These are phyloP conservation scores for Tricholoma furcatifolium DNA, from an alignment of 768 basidiomycete genomes.

Conservation along the genomic window DNA sequence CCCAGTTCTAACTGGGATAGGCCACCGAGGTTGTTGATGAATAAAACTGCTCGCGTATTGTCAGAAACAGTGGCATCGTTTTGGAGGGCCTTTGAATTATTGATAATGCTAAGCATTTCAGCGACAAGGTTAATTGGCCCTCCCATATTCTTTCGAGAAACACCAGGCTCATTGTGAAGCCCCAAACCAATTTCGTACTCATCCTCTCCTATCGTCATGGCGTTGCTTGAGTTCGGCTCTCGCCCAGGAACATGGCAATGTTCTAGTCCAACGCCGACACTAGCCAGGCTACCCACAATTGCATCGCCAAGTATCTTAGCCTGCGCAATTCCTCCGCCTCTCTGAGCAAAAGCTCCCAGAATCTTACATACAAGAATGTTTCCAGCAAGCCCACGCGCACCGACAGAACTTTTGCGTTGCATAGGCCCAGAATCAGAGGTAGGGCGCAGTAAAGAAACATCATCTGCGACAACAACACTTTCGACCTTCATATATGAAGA, in stretches of 20 bases:
- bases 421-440: conserved; percentile 11
- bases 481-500: conserved; percentile 31
- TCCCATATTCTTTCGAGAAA: conserved; percentile 34
- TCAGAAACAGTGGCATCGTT: too few species aligned
- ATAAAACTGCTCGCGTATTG: conserved; percentile 28
- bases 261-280: conserved; percentile 44
- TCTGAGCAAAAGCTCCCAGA: conserved; percentile 47
- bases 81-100: conserved; percentile 30
- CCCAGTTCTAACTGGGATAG: conserved; percentile 52
- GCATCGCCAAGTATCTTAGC: conserved; percentile 34
- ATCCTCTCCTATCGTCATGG: conserved; percentile 17
- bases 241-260: conserved; percentile 61
- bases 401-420: conserved; percentile 33
- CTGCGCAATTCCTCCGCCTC: conserved; percentile 31
- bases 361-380: conserved; percentile 57
- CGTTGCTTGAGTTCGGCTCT: conserved; percentile 17
- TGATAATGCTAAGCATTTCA: conserved; percentile 33
- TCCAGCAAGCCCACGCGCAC: conserved; percentile 46
- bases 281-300: conserved; percentile 29
- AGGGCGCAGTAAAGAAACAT: conserved; percentile 42
- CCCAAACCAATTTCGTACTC: conserved; percentile 53
- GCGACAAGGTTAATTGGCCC: conserved; percentile 25
- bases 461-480: conserved; percentile 54
- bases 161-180: conserved; percentile 55
- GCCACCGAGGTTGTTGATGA: conserved; percentile 58